Conservation (phyloP, 2,329 filamentous ascomycete genomes). For the Helotiales sp. region DNA sequence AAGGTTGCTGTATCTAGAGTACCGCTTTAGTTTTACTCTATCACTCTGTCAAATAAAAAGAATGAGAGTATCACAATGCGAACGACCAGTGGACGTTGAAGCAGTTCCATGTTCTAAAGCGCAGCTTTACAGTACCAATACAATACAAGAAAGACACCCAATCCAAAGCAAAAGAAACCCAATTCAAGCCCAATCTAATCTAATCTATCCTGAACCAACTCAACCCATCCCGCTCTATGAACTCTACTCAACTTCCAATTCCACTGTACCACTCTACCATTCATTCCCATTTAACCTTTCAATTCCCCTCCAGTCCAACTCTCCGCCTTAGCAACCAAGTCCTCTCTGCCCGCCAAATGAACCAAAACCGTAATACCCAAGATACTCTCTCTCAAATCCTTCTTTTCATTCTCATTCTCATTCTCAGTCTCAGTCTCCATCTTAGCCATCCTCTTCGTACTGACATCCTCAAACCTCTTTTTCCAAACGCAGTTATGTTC, state of each 20-base stretch:
- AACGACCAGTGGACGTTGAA: no score
- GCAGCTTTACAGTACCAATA: neutral
- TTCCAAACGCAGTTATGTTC: slow-evolving; percentile 37
- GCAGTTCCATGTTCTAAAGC: neutral
- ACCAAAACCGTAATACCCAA: slow-evolving; percentile 36
- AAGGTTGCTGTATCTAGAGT: no score
- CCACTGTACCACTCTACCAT: no score
- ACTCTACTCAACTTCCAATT: neutral
- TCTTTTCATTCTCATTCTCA: neutral
- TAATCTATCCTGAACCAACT: neutral
- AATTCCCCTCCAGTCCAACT: slow-evolving; percentile 19
- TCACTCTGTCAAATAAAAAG: no score
- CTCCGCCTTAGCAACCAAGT: slow-evolving; percentile 34
- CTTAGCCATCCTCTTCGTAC: neutral
- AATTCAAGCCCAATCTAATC: slow-evolving; percentile 1
- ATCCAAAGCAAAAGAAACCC: neutral
- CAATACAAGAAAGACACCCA: neutral
- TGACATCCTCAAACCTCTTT: slow-evolving; percentile 22
- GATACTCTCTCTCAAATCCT: slow-evolving; percentile 27
- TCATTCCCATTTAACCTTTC: no score
- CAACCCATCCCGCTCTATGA: neutral
- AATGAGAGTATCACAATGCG: no score
- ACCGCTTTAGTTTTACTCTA: no score
- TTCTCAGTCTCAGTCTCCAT: no score
- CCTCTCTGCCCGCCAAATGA: slow-evolving; percentile 32